Conservation (phyloP, 2,329 filamentous ascomycete species). For the Penicillium sp. region DNA sequence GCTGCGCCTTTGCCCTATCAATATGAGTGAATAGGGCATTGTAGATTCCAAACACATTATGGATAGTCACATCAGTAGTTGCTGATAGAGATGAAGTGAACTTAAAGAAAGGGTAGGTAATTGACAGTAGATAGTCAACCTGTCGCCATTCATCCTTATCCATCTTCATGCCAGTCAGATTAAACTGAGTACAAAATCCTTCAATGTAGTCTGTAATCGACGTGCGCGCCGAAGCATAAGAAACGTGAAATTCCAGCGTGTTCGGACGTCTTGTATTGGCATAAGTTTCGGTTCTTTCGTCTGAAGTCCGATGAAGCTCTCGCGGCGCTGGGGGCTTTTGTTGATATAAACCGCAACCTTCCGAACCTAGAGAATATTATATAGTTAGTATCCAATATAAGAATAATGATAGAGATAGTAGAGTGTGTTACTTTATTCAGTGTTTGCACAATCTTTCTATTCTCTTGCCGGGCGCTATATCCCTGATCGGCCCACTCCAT, state of each 20-base stretch:
- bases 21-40: constrained; percentile 15
- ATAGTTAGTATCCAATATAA: not conserved
- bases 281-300: constrained; percentile 4
- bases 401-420: not conserved
- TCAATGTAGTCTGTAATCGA: constrained; percentile 3
- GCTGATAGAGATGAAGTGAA: constrained; percentile 11
- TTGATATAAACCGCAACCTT: constrained; percentile 7
- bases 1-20: constrained; percentile 5
- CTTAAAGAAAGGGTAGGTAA: constrained; percentile 16
- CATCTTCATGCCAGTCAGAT: not conserved
- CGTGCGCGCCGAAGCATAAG: constrained; percentile 9
- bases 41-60: constrained; percentile 16
- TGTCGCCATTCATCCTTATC: constrained; percentile 2
- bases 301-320: constrained; percentile 6
- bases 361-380: constrained; percentile 1
- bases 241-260: constrained; percentile 11
- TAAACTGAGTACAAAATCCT: constrained; percentile 1
- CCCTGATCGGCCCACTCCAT: not conserved
- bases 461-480: not conserved
- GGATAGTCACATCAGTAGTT: constrained; percentile 10
- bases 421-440: constrained; percentile 6
- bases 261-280: constrained; percentile 9
- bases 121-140: constrained; percentile 13
- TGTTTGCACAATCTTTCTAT: constrained; percentile 2
- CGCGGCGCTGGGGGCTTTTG: constrained; percentile 2